Base-by-base conservation (phyloP, 2,329 filamentous ascomycete genomes). In the Beauveria sp. region DNA sequence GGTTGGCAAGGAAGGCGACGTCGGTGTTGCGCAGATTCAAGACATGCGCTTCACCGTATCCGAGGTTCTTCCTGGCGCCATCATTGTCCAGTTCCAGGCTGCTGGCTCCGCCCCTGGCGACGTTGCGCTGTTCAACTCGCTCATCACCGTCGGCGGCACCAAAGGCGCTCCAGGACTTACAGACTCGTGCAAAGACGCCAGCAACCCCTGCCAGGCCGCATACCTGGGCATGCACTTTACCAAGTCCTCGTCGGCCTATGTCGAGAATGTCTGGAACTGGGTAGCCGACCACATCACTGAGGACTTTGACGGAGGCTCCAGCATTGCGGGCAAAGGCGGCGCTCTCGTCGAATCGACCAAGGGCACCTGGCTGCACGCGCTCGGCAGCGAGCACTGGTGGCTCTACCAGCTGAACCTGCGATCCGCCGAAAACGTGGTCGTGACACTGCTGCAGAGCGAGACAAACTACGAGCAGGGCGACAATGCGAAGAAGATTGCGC, bases 371-470 rank as follows among this genome's bases (percentile, higher is more conserved):
- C 71, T 85, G 43, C 67, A 70, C 45, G 70, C 67, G 3, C 58
- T 70, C 47, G 79, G 82, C 2, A 79, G 76, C 56, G 83, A 86
- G 71, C 83, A 86, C 68, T 80, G 78, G 71, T 79, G 79, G 69
- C 70, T 86, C 52, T 86, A 86, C 71, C 81, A 86, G 70, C 79
- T 84, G 65, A 81, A 84, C 65, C 70, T 85, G 58, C 73, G 76
- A 42, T 71, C 72, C 34, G 81, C 81, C 1, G 67, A 73, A 57
- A 81, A 82, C 62, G 76, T 85, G 9, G 74, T 81, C 61, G 73
- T 81, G 12, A 77, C 76, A 7, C 66, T 83, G 69, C 74, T 81
- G 62, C 81, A 85, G 70, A 76, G 76, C 51, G 82, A 85, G 70
- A 83, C 81, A 8, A 81, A 82, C 65, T 71, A 71, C 51, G 65